Evolutionary conservation across 352 stramenopile species (phyloP).

Genomic region (Globisporangium sylvaticum): DNA sequence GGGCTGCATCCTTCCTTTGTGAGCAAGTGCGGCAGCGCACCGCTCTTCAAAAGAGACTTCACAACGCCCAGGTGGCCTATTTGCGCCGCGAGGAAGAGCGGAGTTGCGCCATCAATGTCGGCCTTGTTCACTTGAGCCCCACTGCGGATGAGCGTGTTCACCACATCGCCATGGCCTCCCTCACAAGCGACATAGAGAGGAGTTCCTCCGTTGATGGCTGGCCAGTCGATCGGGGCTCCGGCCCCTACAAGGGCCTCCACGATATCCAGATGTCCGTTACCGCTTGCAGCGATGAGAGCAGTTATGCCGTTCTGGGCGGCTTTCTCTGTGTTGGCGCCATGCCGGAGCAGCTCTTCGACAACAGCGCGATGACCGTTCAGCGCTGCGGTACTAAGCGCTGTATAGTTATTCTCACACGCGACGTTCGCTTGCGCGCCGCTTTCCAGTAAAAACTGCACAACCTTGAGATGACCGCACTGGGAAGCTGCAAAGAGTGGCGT

Average conservation of each 20-base stretch:
- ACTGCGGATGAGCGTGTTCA: not conserved
- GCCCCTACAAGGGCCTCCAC: not conserved
- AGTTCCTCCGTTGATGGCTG: not conserved
- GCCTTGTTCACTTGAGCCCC: not conserved
- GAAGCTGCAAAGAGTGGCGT: not conserved
- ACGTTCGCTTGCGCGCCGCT: not conserved
- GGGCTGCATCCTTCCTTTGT: not conserved
- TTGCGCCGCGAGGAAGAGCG: not conserved
- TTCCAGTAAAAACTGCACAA: not conserved
- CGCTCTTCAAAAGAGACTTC: not conserved
- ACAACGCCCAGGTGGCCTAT: no score
- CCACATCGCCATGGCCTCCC: not conserved
- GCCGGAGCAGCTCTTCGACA: not conserved
- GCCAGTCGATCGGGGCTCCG: not conserved
- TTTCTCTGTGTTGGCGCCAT: not conserved
- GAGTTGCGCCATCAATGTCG: not conserved
- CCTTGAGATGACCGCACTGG: not conserved
- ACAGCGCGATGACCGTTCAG: not conserved
- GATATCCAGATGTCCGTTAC: not conserved
- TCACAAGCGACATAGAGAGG: not conserved
- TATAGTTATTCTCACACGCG: not conserved
- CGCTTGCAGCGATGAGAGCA: not conserved
- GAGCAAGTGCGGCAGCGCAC: not conserved
- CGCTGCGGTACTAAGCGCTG: not conserved
- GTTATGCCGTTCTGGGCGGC: not conserved